These are phyloP conservation scores for Tremella yokohamensis DNA, from an alignment of 768 basidiomycete genomes.

Conservation along the genomic window DNA sequence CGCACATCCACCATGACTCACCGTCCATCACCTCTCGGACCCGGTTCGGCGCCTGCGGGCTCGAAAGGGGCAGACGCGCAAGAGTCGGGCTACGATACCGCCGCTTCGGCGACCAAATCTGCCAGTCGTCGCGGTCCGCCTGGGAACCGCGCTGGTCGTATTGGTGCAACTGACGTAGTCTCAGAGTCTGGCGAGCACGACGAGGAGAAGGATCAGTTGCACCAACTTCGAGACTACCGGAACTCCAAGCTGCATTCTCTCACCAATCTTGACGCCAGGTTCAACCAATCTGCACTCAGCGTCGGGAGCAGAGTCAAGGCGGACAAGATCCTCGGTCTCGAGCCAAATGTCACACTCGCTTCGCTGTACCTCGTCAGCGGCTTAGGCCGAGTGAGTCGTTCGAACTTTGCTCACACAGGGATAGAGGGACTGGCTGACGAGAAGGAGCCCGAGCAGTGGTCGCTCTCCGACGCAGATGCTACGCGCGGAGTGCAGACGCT, in stretches of 20 bases:
- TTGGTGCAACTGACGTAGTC: not conserved
- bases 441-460: constrained; percentile 39
- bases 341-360: constrained; percentile 32
- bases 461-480: constrained; percentile 34
- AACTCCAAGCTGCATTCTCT: not conserved
- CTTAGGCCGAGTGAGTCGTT: constrained; percentile 31
- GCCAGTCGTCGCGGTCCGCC: not conserved
- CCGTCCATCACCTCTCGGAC: not conserved
- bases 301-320: constrained; percentile 17
- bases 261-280: constrained; percentile 1
- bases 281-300: constrained; percentile 2
- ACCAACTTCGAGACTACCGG: not conserved
- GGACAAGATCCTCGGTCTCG: constrained; percentile 34
- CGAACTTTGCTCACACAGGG: not conserved
- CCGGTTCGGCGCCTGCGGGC: not conserved
- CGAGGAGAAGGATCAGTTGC: constrained; percentile 6
- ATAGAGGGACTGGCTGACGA: not conserved
- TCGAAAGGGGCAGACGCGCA: not conserved
- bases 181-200: constrained; percentile 1
- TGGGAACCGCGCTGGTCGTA: not conserved
- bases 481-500: constrained; percentile 29
- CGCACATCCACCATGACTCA: constrained; percentile 1
- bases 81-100: constrained; percentile 1
- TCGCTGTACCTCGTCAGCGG: constrained; percentile 44
- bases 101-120: not conserved